Evolutionary conservation across 1,284 basidiomycete genomes (phyloP).

Genomic region (Malassezia psittaci): DNA sequence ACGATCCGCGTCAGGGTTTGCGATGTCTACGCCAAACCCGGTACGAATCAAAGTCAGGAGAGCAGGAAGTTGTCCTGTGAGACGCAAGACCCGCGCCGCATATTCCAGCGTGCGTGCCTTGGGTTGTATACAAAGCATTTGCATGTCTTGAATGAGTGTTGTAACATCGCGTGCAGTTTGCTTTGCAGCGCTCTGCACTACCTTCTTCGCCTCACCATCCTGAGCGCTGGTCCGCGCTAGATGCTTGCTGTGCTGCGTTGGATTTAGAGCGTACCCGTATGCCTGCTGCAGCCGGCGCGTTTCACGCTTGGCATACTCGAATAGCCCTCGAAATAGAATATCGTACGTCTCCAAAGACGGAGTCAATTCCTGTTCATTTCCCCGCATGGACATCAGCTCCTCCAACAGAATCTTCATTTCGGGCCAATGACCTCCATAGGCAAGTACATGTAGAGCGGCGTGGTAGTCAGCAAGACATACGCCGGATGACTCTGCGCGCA

Average conservation of each 20-base stretch:
- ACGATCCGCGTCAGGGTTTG: slow-evolving; percentile 21
- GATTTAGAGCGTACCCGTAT: slow-evolving; percentile 7
- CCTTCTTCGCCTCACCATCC: slow-evolving; percentile 17
- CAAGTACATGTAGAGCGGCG: slow-evolving; percentile 26
- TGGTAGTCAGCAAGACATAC: slow-evolving; percentile 23
- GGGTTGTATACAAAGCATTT: slow-evolving; percentile 22
- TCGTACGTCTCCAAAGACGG: slow-evolving; percentile 28
- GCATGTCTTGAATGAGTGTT: slow-evolving; percentile 30
- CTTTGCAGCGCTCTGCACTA: slow-evolving; percentile 23
- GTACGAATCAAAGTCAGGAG: slow-evolving; percentile 28
- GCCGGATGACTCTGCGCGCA: background rate
- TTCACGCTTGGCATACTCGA: slow-evolving; percentile 26
- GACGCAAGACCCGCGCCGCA: slow-evolving; percentile 29
- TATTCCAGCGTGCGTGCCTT: slow-evolving; percentile 31
- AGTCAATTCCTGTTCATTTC: slow-evolving; percentile 1
- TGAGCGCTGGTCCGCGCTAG: slow-evolving; percentile 16
- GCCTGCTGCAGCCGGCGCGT: slow-evolving; percentile 9
- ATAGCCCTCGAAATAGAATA: slow-evolving; percentile 33
- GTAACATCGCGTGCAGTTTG: slow-evolving; percentile 25
- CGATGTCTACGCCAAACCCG: slow-evolving; percentile 37
- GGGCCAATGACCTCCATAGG: slow-evolving; percentile 26
- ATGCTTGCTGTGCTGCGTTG: background rate
- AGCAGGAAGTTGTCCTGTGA: slow-evolving; percentile 33
- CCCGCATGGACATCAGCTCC: slow-evolving; percentile 19
- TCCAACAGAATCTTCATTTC: slow-evolving; percentile 33